A percentile compares a stretch with the other conserved stretches of the same genome.
Conservation (phyloP, 2,329 filamentous ascomycete genomes). For the Talaromyces rugulosus region DNA sequence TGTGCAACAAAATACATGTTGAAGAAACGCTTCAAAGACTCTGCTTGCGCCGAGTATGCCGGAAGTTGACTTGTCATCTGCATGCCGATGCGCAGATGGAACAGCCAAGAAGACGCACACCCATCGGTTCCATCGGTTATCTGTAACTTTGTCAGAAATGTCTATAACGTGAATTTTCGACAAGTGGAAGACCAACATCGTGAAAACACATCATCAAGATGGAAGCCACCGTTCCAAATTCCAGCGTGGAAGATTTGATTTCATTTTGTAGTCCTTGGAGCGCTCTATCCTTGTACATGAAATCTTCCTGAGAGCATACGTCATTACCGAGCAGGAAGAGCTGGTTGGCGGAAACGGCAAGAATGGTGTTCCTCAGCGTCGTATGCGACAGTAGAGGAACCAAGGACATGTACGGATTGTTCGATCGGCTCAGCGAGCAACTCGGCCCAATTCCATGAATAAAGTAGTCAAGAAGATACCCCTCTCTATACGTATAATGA, state of each 20-base stretch:
- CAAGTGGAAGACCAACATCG: slow-evolving; percentile 17
- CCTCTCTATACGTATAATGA: slow-evolving; percentile 7
- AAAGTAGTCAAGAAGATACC: slow-evolving; percentile 25
- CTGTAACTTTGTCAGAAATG: slow-evolving; percentile 11
- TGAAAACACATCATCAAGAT: slow-evolving; percentile 33
- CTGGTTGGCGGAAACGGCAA: slow-evolving; percentile 28
- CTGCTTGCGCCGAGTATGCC: slow-evolving; percentile 12
- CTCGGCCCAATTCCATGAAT: slow-evolving; percentile 25
- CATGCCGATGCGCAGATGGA: slow-evolving; percentile 26
- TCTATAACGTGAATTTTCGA: not conserved
- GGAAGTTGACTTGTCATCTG: slow-evolving; percentile 19
- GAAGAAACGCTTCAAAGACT: slow-evolving; percentile 14
- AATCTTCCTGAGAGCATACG: slow-evolving; percentile 21
- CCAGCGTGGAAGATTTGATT: slow-evolving; percentile 15
- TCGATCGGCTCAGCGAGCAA: slow-evolving; percentile 24
- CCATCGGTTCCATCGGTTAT: slow-evolving; percentile 30
- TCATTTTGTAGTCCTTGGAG: slow-evolving; percentile 21
- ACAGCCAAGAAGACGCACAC: slow-evolving; percentile 28
- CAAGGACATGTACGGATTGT: slow-evolving; percentile 28
- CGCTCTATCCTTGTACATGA: slow-evolving; percentile 22
- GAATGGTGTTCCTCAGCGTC: slow-evolving; percentile 22
- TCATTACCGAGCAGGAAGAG: slow-evolving; percentile 22
- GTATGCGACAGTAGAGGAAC: slow-evolving; percentile 14
- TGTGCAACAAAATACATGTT: slow-evolving; percentile 31
- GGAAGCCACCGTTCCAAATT: slow-evolving; percentile 24